Base-by-base conservation (phyloP, 306 rosid species). In the Heteromeles arbutifolia region DNA sequence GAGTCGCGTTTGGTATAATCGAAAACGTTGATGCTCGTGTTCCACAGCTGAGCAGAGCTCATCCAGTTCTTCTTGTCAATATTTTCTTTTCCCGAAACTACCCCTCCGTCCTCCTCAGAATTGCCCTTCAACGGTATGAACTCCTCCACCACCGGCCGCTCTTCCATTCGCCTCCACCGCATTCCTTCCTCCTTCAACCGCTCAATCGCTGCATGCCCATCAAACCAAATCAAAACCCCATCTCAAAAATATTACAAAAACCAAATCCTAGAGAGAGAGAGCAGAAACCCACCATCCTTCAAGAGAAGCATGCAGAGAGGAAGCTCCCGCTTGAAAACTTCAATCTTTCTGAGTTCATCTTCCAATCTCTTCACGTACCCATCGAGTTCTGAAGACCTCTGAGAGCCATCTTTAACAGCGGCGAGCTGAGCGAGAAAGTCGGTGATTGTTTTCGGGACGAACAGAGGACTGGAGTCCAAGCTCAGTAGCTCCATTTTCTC, bases 291-390 rank as follows among this genome's bases (percentile, higher is more conserved):
- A 93, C 98, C 96, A 58, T 93, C 92, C 52, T 79, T 85, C 7
- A 93, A 80, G 39, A 93, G 88, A 76, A 88, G 77, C 85, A 86
- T 78, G 78, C 85, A 91, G 24, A 89, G 90, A 45, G 98, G 98
- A 79, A 93, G 98, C 85, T 93, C 96, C 12, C 96, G 88, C 79
- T 93, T 91, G 67, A 93, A 93, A 26, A 88, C 96, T 8, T 87
- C 89, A 19, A 91, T 88, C 65, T 93, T 93, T 2, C 61, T 83
- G 87, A 80, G 74, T 73, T 93, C 98, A 9, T 85, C 93, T 54
- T 90, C 94, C 82, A 93, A 79, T 75, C 93, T 83, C 3, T 70
- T 73, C 21, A 80, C 73, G 25, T 75, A 87, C 39, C 69, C 87
- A 3, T 82, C 89, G 24, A 91, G 89, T 87, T 78, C 87, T 28